Evolutionary conservation across 2,329 filamentous ascomycete genomes (phyloP).

Genomic region (Claviceps humidiphila): DNA sequence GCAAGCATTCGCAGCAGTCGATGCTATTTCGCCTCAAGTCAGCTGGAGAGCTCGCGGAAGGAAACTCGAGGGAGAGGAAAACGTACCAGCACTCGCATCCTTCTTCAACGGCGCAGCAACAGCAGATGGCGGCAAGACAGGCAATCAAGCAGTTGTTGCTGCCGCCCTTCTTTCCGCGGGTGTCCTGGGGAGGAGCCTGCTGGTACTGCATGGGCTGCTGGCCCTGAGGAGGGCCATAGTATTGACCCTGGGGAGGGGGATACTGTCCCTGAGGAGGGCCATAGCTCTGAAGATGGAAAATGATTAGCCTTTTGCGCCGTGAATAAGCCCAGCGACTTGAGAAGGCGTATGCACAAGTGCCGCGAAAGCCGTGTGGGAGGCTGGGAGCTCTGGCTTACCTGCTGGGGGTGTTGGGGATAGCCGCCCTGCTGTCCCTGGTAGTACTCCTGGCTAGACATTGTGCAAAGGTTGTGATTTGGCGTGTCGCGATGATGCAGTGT

Average conservation of each 20-base stretch:
- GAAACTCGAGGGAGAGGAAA: not conserved
- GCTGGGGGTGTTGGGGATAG: constrained; percentile 27
- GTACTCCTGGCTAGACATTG: constrained; percentile 29
- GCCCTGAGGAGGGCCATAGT: constrained; percentile 18
- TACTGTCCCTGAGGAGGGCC: constrained; percentile 20
- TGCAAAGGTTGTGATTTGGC: not conserved
- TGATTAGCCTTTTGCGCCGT: not conserved
- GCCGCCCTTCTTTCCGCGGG: constrained; percentile 17
- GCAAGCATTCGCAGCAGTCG: constrained; percentile 29
- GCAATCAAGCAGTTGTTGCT: constrained; percentile 30
- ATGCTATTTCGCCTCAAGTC: constrained; percentile 14
- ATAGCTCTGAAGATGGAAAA: constrained; percentile 12
- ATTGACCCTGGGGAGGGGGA: constrained; percentile 20
- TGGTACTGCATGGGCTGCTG: constrained; percentile 32
- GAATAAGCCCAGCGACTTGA: too few species aligned
- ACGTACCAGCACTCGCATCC: constrained; percentile 37
- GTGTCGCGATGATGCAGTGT: not conserved
- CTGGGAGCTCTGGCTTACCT: constrained; percentile 17
- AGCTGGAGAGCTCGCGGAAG: not conserved
- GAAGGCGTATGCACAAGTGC: too few species aligned
- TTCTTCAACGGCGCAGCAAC: constrained; percentile 37
- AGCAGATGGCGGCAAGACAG: constrained; percentile 36
- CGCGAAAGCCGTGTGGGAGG: not conserved
- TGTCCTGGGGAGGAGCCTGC: constrained; percentile 20
- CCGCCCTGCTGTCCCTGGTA: constrained; percentile 22